These are phyloP conservation scores for Xylaria digitata DNA, from an alignment of 2,329 filamentous ascomycete species.

Conservation along the genomic window DNA sequence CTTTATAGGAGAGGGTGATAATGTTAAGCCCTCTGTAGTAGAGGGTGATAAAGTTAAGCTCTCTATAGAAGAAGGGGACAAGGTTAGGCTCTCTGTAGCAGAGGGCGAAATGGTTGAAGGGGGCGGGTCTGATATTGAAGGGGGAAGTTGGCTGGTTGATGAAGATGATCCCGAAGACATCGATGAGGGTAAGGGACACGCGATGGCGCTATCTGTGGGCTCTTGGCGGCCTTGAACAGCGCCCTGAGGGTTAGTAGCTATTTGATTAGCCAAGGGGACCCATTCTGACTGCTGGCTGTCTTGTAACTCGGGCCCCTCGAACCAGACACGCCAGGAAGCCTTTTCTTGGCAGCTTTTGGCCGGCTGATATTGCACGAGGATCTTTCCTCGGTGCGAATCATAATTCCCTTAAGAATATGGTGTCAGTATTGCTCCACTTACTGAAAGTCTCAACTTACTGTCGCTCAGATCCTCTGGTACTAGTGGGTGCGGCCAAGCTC, in stretches of 20 bases:
- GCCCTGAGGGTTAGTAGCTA: background rate
- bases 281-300: constrained; percentile 8
- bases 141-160: background rate
- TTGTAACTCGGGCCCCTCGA: constrained; percentile 4
- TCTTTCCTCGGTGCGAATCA: constrained; percentile 5
- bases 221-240: background rate
- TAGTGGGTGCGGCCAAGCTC: background rate
- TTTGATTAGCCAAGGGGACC: background rate
- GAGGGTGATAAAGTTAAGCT: no score
- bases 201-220: background rate
- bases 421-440: background rate
- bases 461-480: background rate
- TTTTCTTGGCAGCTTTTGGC: constrained; percentile 5
- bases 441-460: background rate
- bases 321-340: constrained; percentile 17
- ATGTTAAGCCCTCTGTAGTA: no score
- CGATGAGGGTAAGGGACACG: background rate
- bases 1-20: no score
- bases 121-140: no score
- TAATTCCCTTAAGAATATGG: background rate
- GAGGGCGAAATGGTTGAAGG: background rate
- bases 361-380: constrained; percentile 13
- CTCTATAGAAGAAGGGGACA: no score
- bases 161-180: background rate
- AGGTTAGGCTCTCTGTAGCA: background rate